phyloP scores from a whole-genome alignment of 805 yeast genomes.

The Saccharomycopsis sp. region DNA sequence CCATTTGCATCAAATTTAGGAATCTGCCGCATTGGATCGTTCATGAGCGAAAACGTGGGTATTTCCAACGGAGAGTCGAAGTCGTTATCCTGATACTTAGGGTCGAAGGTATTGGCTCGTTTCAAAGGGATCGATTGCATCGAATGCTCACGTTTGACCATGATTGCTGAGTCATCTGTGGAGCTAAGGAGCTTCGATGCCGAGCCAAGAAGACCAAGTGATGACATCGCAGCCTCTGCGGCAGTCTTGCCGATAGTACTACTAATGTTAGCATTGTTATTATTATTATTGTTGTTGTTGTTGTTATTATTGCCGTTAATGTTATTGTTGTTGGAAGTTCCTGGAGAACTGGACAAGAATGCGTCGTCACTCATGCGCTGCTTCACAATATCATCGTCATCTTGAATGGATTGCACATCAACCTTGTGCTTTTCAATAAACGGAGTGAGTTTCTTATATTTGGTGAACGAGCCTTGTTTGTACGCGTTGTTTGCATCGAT shows the following conservation, averaged over 20 bases:
- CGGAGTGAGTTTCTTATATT: slow-evolving; percentile 35
- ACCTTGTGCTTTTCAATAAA: slow-evolving; percentile 16
- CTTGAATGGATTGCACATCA: background rate
- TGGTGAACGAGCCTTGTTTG: slow-evolving; percentile 24
- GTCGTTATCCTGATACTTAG: slow-evolving; percentile 4
- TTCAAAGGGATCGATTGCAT: background rate
- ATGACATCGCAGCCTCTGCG: background rate
- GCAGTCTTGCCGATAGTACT: background rate
- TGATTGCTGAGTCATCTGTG: background rate
- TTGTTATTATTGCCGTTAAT: background rate
- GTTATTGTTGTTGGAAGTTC: background rate
- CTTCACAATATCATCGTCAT: slow-evolving; percentile 5
- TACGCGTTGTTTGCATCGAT: slow-evolving; percentile 30
- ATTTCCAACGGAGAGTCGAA: slow-evolving; percentile 11
- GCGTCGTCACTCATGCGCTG: background rate
- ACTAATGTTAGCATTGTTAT: background rate
- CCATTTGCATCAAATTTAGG: slow-evolving; percentile 13
- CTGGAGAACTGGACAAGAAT: background rate
- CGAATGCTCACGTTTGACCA: background rate
- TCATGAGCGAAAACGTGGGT: slow-evolving; percentile 21
- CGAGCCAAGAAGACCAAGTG: background rate
- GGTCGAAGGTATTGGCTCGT: slow-evolving; percentile 18
- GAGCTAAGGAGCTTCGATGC: background rate
- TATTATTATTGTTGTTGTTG: background rate
- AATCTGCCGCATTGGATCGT: slow-evolving; percentile 21